These are phyloP conservation scores for Paramecium biaurelia DNA, from an alignment of 73 alveolate genomes.

Conservation along the genomic window DNA sequence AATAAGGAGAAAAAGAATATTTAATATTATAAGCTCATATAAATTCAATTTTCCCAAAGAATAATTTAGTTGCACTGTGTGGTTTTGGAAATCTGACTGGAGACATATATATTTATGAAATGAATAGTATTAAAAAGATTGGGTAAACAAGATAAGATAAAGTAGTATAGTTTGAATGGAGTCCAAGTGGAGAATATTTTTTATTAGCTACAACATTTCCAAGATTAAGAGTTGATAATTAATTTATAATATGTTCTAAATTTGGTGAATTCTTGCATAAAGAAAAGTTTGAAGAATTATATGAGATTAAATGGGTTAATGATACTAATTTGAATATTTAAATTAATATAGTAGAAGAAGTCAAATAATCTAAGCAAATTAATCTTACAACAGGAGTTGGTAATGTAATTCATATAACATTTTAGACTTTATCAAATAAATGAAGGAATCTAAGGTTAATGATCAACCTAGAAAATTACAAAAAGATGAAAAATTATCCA, in stretches of 20 bases:
- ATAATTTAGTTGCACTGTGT: neutral
- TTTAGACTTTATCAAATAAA: conserved; percentile 8
- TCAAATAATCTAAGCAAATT: neutral
- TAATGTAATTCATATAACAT: neutral
- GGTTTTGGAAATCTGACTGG: conserved; percentile 45
- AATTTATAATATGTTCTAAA: neutral
- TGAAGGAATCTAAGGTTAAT: neutral
- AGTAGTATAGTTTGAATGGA: neutral
- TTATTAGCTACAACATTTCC: conserved; percentile 45
- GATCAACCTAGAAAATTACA: neutral
- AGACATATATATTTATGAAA: conserved; percentile 23
- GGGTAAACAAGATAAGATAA: neutral
- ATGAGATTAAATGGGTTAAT: neutral
- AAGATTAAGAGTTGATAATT: conserved; percentile 15
- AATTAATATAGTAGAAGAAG: neutral
- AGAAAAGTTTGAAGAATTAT: conserved; percentile 13
- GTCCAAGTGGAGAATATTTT: conserved; percentile 4
- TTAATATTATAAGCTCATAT: conserved; percentile 27
- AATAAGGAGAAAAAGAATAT: neutral
- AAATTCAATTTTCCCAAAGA: neutral
- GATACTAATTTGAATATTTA: neutral
- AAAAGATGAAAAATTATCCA: neutral
- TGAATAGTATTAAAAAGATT: neutral
- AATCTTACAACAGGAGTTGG: conserved; percentile 5
- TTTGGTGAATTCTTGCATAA: neutral